These are phyloP conservation scores for Pythium phragmiticola DNA, from an alignment of 352 stramenopile genomes.

Conservation along the genomic window DNA sequence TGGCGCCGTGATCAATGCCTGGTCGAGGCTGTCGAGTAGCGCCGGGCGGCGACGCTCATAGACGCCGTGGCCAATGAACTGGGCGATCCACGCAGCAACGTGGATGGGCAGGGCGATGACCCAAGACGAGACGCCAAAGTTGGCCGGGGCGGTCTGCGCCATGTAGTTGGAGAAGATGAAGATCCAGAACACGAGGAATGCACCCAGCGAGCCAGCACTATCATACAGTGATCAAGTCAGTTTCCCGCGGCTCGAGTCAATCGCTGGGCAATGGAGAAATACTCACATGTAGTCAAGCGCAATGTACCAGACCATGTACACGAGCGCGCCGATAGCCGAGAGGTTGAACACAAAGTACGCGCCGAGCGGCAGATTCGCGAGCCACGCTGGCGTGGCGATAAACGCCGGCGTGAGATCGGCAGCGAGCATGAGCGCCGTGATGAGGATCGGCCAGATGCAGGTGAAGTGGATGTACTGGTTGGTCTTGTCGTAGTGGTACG, in stretches of 20 bases:
- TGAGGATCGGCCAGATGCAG: constrained; percentile 66
- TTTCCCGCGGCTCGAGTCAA: too few species aligned
- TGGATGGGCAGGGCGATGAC: constrained; percentile 58
- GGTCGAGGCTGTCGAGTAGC: constrained; percentile 83
- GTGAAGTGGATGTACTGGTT: constrained; percentile 68
- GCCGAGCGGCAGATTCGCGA: constrained; percentile 9
- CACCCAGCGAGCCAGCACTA: constrained; percentile 52
- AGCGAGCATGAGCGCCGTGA: constrained; percentile 45
- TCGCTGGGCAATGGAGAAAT: too few species aligned
- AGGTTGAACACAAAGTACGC: constrained; percentile 48
- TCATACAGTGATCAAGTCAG: not conserved
- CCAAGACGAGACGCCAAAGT: constrained; percentile 46
- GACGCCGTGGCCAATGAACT: constrained; percentile 88
- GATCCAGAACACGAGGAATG: constrained; percentile 43
- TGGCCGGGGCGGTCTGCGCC: constrained; percentile 32
- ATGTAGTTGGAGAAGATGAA: constrained; percentile 68
- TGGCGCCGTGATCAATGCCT: constrained; percentile 74
- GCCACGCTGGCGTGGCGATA: too few species aligned
- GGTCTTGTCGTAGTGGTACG: constrained; percentile 54
- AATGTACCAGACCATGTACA: constrained; percentile 64
- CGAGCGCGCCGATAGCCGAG: constrained; percentile 25
- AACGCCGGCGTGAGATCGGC: constrained; percentile 17
- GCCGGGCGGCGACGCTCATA: constrained; percentile 83
- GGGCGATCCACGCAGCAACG: constrained; percentile 54
- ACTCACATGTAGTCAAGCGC: constrained; percentile 37